Conservation (phyloP, 2,329 filamentous ascomycete genomes). For the Rhexocercosporidium sp. region DNA sequence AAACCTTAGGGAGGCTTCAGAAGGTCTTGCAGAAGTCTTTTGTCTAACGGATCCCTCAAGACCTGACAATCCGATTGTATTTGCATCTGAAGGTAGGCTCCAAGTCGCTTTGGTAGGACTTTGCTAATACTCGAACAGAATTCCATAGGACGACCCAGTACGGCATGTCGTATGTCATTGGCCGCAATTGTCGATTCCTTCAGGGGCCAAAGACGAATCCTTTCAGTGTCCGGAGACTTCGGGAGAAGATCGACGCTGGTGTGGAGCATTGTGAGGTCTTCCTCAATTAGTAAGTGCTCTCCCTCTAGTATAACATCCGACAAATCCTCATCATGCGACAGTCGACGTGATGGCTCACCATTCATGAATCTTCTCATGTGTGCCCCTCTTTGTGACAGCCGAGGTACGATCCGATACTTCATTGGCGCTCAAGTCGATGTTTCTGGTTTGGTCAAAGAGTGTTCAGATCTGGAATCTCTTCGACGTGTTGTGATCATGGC, state of each 20-base stretch:
- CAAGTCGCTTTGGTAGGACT: not conserved
- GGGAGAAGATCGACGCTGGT: slow-evolving; percentile 64
- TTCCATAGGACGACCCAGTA: slow-evolving; percentile 79
- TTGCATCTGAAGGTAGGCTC: slow-evolving; percentile 71
- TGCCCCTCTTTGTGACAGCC: slow-evolving; percentile 66
- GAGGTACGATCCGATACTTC: slow-evolving; percentile 65
- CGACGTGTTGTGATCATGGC: slow-evolving; percentile 49
- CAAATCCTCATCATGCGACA: slow-evolving; percentile 36
- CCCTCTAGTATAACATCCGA: not conserved
- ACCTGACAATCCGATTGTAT: slow-evolving; percentile 76
- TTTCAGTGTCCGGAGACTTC: slow-evolving; percentile 64
- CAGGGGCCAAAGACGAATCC: slow-evolving; percentile 75
- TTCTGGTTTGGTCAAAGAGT: slow-evolving; percentile 66
- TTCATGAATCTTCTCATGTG: slow-evolving; percentile 72
- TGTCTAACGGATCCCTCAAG: slow-evolving; percentile 77
- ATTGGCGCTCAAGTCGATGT: slow-evolving; percentile 71
- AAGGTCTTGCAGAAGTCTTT: slow-evolving; percentile 78
- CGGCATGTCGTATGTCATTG: slow-evolving; percentile 73
- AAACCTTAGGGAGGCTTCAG: slow-evolving; percentile 70
- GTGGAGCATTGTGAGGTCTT: slow-evolving; percentile 76
- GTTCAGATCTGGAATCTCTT: slow-evolving; percentile 63
- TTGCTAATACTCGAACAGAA: slow-evolving; percentile 51
- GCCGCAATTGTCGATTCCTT: slow-evolving; percentile 78
- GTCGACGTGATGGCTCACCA: slow-evolving; percentile 67
- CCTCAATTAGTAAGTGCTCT: slow-evolving; percentile 66